These are phyloP conservation scores for Cenchrus fungigraminus DNA, from an alignment of 176 grass and related monocot species.

Conservation along the genomic window DNA sequence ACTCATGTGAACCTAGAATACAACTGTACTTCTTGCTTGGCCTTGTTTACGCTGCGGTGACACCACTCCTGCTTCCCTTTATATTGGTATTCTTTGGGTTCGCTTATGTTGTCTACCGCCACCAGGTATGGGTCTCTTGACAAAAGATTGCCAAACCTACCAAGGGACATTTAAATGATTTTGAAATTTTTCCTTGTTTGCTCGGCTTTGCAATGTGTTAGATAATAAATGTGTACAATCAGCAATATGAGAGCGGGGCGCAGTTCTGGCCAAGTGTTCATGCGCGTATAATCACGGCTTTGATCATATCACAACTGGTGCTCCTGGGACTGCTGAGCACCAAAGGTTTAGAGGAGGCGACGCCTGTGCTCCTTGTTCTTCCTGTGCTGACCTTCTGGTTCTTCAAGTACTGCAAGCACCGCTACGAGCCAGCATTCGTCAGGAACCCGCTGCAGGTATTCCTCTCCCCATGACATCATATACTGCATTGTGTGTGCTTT, in stretches of 20 bases:
- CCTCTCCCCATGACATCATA: neutral
- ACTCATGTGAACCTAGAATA: slow-evolving; percentile 73
- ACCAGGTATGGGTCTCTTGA: slow-evolving; percentile 58
- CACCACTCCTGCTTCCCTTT: slow-evolving; percentile 88
- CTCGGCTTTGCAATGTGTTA: slow-evolving; percentile 26
- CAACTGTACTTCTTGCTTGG: slow-evolving; percentile 97
- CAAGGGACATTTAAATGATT: neutral
- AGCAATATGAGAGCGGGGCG: slow-evolving; percentile 81
- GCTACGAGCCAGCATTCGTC: slow-evolving; percentile 74
- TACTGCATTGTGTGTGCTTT: neutral
- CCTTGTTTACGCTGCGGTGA: slow-evolving; percentile 84
- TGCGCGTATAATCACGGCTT: slow-evolving; percentile 65
- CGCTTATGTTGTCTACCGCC: slow-evolving; percentile 88
- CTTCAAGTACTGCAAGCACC: slow-evolving; percentile 76
- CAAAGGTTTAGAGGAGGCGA: slow-evolving; percentile 53
- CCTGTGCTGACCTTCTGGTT: slow-evolving; percentile 91
- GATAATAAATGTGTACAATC: slow-evolving; percentile 99
- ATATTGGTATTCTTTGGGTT: slow-evolving; percentile 88
- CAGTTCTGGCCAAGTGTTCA: slow-evolving; percentile 98
- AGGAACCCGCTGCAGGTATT: slow-evolving; percentile 88
- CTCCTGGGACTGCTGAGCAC: slow-evolving; percentile 87
- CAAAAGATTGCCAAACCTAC: neutral
- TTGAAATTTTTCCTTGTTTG: neutral
- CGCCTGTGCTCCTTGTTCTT: slow-evolving; percentile 74
- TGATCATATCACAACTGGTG: slow-evolving; percentile 82